Evolutionary conservation across 2,329 filamentous ascomycete species (phyloP).

Genomic region (Fusarium sp.): DNA sequence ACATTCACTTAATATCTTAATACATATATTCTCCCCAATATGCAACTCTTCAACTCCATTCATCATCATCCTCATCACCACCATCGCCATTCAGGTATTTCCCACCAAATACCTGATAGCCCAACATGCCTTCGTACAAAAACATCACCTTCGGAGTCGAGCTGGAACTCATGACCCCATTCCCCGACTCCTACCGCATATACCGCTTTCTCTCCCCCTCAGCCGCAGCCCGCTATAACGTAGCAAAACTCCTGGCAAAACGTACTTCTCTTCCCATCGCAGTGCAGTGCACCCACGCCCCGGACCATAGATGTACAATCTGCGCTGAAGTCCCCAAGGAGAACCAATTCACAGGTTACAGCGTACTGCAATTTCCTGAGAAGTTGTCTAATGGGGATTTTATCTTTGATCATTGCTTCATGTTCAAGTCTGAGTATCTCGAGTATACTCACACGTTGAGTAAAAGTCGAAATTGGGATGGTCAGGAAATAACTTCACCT

Average conservation of each 20-base stretch:
- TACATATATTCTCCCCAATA: neutral
- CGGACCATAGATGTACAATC: neutral
- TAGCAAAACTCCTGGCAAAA: constrained; percentile 2
- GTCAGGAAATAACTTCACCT: constrained; percentile 40
- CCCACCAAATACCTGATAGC: neutral
- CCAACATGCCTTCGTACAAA: neutral
- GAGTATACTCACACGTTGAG: neutral
- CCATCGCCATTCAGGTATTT: neutral
- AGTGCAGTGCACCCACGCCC: constrained; percentile 8
- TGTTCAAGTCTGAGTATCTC: constrained; percentile 32
- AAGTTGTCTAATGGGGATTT: neutral
- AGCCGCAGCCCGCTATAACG: constrained; percentile 10
- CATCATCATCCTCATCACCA: neutral
- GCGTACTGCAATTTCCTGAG: neutral
- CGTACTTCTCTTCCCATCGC: neutral
- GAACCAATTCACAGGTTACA: neutral
- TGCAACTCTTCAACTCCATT: neutral
- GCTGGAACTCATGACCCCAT: constrained; percentile 39
- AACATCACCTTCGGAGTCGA: constrained; percentile 41
- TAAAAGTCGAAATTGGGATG: constrained; percentile 12
- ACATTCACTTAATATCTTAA: neutral
- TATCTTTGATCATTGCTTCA: constrained; percentile 12
- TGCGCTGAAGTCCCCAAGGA: neutral
- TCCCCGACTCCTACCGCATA: neutral
- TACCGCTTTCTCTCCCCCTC: neutral